Base-by-base conservation (phyloP, 768 basidiomycete species). In the Lentinula boryana region DNA sequence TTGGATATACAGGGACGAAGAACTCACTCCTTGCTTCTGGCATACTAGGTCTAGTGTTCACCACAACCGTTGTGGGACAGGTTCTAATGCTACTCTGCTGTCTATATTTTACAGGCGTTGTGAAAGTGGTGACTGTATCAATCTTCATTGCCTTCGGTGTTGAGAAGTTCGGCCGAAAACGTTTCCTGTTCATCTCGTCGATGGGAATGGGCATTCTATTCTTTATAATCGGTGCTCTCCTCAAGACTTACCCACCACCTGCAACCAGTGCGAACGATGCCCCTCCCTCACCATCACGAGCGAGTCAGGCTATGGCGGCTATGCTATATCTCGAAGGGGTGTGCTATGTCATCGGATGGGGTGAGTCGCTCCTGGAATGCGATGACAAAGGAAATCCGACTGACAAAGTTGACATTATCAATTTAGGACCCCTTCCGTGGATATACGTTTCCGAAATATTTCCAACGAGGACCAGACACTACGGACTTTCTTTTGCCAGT, bases 391-490 rank as follows among this genome's bases (percentile, higher is more conserved):
- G 9, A 55, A 40, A 2, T 13, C 4, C 4, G 8, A 32, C 35
- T 56, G 18, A 54, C n/a, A n/a, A 35, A 4, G 10, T 27, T 12
- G 27, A 6, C 10, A 8, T 8, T 41, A 5, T 41, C 15, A 21
- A 16, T 31, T 10, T 1, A 59, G 58, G 58, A 10, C 85, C 84
- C 8, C 74, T 86, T n/a, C 84, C 85, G 9, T 80, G 74, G 76
- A 82, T 90, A 21, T 88, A 87, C 65, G 87, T 87, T 46, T 78
- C 89, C 4, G 93, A 95, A 69, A 91, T 95, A 65, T 94, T 94
- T 80, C 88, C 89, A 6, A 94, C 89, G 13, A 77, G 90, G 46
- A 92, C 91, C 9, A 78, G 91, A 60, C 88, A 91, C 66, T 92
- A 88, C 66, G 93, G 93, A 36, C 75, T 94, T 32, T 81, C 89